Evolutionary conservation across 1,139 yeast species (phyloP), one percentile per base, ranked within the genome.

Genomic region (Yamadazyma trypodendri): DNA sequence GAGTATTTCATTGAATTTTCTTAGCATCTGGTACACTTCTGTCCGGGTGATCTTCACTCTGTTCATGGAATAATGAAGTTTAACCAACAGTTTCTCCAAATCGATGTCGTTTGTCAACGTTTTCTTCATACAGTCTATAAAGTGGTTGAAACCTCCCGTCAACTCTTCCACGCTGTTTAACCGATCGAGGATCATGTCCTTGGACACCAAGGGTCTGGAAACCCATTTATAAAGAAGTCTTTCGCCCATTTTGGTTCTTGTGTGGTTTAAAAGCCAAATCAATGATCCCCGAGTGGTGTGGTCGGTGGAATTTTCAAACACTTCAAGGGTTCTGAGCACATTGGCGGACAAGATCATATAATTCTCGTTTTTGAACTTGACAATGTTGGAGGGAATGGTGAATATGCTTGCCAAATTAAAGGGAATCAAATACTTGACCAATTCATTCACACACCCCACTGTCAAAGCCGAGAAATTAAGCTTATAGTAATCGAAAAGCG

Each of bases 231-330:
- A 69, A 14, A 92, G 57, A 41, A 77, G 52, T 38, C 96, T 61
- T 36, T 69, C 74, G 0, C 98, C 98, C 60, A 82, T 84, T 23
- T 73, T 69, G 0, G 97, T 87, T 31, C 79, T 64, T 0, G 97
- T 86, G 45, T 84, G 90, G 56, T 90, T 86, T 44, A 92, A 54
- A 2, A 87, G 64, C 88, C 92, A 84, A 12, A 85, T 60, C 13
- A 92, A 61, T 0, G 96, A 79, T 0, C 97, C 97, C 24, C 68
- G 63, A 6, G 64, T 66, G 1, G 73, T 63, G 13, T 62, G 59
- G 44, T 80, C 79, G 0, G 92, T 78, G 2, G 72, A 63, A 50
- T 86, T 86, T 28, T 66, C 66, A 50, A 87, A 87, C 1, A 92
- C 72, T 52, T 92, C 97, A 18, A 92, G 62, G 28, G 85, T 78